A percentile compares a stretch with the other conserved stretches of the same genome.
phyloP scores from a whole-genome alignment of 1,284 basidiomycete genomes.

The Xerocomus minutiporus region DNA sequence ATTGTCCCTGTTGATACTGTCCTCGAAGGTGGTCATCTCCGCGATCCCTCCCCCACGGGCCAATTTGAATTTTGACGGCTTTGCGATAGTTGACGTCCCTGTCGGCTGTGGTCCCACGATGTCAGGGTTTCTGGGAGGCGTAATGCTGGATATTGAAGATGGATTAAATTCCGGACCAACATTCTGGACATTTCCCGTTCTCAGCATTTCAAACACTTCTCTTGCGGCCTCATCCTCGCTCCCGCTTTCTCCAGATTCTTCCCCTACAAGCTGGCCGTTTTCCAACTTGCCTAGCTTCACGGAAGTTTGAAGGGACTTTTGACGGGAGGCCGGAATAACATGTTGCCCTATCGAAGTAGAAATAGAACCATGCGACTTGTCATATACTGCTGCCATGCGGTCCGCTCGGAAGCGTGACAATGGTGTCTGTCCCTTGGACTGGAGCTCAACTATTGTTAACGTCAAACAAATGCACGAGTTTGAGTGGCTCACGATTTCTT shows the following conservation, averaged over 20 bases:
- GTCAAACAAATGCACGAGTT: background rate
- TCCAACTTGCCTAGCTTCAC: slow-evolving; percentile 62
- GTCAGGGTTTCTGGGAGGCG: background rate
- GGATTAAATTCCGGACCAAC: slow-evolving; percentile 41
- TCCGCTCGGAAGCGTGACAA: slow-evolving; percentile 62
- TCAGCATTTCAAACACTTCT: slow-evolving; percentile 54
- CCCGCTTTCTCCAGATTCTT: slow-evolving; percentile 50
- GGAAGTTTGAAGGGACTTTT: slow-evolving; percentile 50
- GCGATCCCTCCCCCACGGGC: slow-evolving; percentile 10
- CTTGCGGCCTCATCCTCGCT: slow-evolving; percentile 52
- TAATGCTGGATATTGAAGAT: slow-evolving; percentile 1
- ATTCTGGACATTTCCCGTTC: slow-evolving; percentile 56
- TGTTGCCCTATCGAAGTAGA: slow-evolving; percentile 44
- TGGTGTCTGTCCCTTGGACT: slow-evolving; percentile 38
- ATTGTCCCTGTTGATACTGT: slow-evolving; percentile 17
- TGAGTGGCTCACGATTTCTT: slow-evolving; percentile 41
- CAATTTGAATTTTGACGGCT: slow-evolving; percentile 39
- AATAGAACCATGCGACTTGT: slow-evolving; percentile 30
- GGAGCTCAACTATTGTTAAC: slow-evolving; percentile 7
- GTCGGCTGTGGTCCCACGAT: background rate
- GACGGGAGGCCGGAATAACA: slow-evolving; percentile 48
- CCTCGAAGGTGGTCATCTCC: background rate
- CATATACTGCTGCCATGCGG: slow-evolving; percentile 46
- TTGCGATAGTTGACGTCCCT: slow-evolving; percentile 4
- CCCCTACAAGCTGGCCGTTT: slow-evolving; percentile 50